Evolutionary conservation across 345 rosid species (phyloP), one percentile per base, ranked within the genome.

Genomic region (Heritiera fomes): DNA sequence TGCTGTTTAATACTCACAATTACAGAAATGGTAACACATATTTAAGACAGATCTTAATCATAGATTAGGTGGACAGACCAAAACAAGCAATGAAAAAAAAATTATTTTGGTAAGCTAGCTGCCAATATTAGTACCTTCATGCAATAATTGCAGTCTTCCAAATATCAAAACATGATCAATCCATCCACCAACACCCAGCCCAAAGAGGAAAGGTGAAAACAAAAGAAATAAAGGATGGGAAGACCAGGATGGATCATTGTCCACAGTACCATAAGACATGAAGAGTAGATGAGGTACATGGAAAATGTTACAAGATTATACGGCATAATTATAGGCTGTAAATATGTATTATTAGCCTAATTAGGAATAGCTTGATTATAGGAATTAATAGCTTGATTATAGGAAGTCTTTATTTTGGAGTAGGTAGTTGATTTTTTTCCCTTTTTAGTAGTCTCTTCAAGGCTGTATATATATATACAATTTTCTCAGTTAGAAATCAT

Each of bases 1-100:
- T 41, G 76, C n/a, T 77, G 32, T 55, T 73, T 38, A 38, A 38
- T 73, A 53, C 61, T 72, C 62, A 53, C 9, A 55, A 53, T 18
- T n/a, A 13, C 41, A 30, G 34, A 43, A 70, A 70, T 28, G n/a
- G 38, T 23, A 71, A 71, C 32, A 18, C 64, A 73, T 34, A 23
- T 20, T 46, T 46, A 69, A 69, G 20, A 46, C 56, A 69, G 50
- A 69, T 20, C 38, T 47, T 43, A 73, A 17, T 41, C 38, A 60
- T 3, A 45, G 12, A 23, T 23, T 13, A 43, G 47, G 65, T 5
- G 56, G 12, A 56, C 43, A 71, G 14, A 43, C 23, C 67, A 75
- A 23, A 45, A 46, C 20, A 63, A 50, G 40, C 7, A 75, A 23
- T 30, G 59, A 46, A 15, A 46, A 61, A 46, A 61, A 46, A 40